Evolutionary conservation across 164 flowering plant species (phyloP), one percentile per base, ranked within the genome.

Genomic region (Brasenia schreberi): DNA sequence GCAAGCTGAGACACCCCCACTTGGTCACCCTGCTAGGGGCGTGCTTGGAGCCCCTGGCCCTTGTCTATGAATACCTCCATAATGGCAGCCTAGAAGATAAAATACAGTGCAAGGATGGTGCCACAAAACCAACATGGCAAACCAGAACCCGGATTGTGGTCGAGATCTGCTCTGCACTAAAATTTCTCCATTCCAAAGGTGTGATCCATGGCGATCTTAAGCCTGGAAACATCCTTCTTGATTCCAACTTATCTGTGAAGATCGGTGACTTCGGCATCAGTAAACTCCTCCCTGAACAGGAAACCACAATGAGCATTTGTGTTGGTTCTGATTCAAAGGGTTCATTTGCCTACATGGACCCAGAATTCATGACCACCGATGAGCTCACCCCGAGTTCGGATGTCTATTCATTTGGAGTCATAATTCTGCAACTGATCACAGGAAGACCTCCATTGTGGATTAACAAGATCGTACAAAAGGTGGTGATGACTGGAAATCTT

Each of bases 81-180:
- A 80, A 82, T 74, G 98, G 98, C 59, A 93, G 90, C 73, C 88
- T 93, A 43, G 98, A 93, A 77, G 97, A 93, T 66, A 86, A 88
- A 18, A 93, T 93, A 39, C 49, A 52, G 67, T 18, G 68, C 16
- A 75, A 69, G 33, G 73, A 61, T 39, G 75, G 52, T 63, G 72
- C 66, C 70, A 66, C 33, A 67, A 19, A 52, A 10, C 81, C 86
- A 5, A 44, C 66, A 42, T 89, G 92, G 93, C 74, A 72, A 27
- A 77, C 75, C 18, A 77, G 96, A 4, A 62, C 87, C 58, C 83
- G 85, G 19, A 87, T 89, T 14, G 82, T 83, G 6, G 64, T 80
- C 5, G 82, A 89, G 62, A 73, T 84, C 6, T 75, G 77, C 65
- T 75, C 74, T n/a, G 91, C 77, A 62, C 56, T 89, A 56, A 39